Conservation (phyloP, 2,329 filamentous ascomycete genomes). For the Cladosporium sp. region DNA sequence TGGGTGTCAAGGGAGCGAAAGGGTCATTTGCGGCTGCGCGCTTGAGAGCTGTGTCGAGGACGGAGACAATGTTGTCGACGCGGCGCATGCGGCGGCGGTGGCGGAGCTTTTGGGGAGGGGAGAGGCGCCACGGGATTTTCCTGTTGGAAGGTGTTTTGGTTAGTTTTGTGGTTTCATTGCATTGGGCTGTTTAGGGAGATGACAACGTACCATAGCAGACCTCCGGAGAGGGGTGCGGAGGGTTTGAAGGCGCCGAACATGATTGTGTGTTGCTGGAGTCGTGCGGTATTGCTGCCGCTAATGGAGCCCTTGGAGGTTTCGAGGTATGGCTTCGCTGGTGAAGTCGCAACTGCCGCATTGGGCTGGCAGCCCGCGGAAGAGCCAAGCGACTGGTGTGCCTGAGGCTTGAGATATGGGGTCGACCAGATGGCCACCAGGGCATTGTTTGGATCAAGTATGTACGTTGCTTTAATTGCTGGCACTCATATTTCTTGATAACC, state of each 20-base stretch:
- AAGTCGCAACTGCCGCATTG: constrained; percentile 10
- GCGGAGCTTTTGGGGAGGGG: constrained; percentile 81
- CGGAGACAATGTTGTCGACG: constrained; percentile 83
- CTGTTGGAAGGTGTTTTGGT: constrained; percentile 41
- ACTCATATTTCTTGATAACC: not conserved
- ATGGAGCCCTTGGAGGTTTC: not conserved
- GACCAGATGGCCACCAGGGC: not conserved
- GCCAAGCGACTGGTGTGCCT: constrained; percentile 17
- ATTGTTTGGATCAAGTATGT: no score
- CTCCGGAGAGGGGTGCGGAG: constrained; percentile 70
- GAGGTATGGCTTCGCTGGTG: constrained; percentile 1
- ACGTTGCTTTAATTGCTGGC: no score
- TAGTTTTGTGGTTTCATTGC: constrained; percentile 8
- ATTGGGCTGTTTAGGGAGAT: not conserved
- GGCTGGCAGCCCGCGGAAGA: constrained; percentile 17
- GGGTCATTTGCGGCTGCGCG: constrained; percentile 45
- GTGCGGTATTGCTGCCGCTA: not conserved
- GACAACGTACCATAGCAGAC: constrained; percentile 71
- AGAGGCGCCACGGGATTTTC: constrained; percentile 98
- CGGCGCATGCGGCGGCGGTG: constrained; percentile 77
- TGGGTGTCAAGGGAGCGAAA: not conserved
- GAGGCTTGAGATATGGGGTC: not conserved
- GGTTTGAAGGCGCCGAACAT: constrained; percentile 86
- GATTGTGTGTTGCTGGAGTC: constrained; percentile 24
- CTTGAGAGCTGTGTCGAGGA: constrained; percentile 69